Base-by-base conservation (phyloP, 2,329 filamentous ascomycete genomes). In the Trichoderma simmonsii region DNA sequence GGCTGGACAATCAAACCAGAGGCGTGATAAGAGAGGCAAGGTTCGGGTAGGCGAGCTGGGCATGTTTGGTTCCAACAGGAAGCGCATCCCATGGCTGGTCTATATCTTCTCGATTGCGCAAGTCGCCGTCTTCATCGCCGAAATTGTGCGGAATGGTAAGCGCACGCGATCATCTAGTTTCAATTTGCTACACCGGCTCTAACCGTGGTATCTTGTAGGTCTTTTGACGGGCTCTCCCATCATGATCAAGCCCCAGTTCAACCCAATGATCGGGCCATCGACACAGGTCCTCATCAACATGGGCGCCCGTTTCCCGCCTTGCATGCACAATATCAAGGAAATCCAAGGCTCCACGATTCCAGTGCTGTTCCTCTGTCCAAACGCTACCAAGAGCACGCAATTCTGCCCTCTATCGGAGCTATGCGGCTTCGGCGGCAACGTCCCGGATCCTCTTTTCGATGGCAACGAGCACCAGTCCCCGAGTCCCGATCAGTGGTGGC, bases 221-320 rank as follows among this genome's bases (percentile, higher is more conserved):
- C 86, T 92, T 76, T 83, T 95, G 34, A 98, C 95, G 1, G 92
- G 92, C 69, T 91, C 92, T 28, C 88, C 92, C 24, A 93, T 94
- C 78, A 88, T 90, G 83, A 95, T 90, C 67, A 89, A 95, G 71
- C 96, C 96, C 1, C 87, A 87, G 18, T 97, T 99, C 84, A 99
- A 98, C 83, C 92, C 93, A 72, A 97, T 99, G 94, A 97, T 99
- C 78, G 96, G 96, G 0, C 96, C 96, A 1, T 97, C 95, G 6
- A 89, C 91, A 1, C 93, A 94, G 76, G 90, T 98, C 28, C 89
- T 97, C 77, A 97, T 98, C 84, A 97, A 97, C 81, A 97, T 99
- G 93, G 96, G 96, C 72, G 93, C 95, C 54, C 91, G 96, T 73
- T 99, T 93, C 79, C 89, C 92, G 3, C 93, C 95, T 7, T 99